Percentiles rank a stretch among this genome's conserved stretches.
These are phyloP conservation scores for Pseudocercospora cruenta DNA, from an alignment of 2,329 filamentous ascomycete species.

Conservation along the genomic window DNA sequence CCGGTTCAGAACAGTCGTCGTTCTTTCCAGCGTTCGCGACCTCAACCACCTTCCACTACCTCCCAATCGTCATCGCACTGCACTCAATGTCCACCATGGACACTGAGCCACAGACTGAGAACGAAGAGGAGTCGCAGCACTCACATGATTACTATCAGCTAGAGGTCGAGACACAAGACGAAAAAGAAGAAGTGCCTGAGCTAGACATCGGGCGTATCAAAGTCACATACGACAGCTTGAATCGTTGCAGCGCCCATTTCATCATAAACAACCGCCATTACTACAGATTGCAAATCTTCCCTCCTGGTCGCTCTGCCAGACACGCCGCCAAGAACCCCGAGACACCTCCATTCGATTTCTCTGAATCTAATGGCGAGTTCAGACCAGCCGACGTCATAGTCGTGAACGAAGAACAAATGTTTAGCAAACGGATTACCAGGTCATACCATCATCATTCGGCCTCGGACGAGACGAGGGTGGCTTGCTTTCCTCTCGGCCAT, in stretches of 20 bases:
- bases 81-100: background rate
- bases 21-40: background rate
- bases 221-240: background rate
- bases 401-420: background rate
- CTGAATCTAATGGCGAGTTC: background rate
- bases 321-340: background rate
- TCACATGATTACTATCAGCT: background rate
- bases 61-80: background rate
- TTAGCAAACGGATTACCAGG: background rate
- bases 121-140: background rate
- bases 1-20: background rate
- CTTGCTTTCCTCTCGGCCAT: background rate
- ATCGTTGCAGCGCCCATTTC: background rate
- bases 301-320: background rate
- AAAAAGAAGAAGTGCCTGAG: background rate
- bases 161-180: background rate
- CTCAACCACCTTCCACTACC: background rate
- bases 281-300: background rate
- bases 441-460: background rate
- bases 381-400: background rate
- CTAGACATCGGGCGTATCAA: background rate
- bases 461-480: background rate
- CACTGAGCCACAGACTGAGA: background rate
- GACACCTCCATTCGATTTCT: background rate
- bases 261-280: background rate